These are phyloP conservation scores for Entonaema liquescens DNA, from an alignment of 495 filamentous ascomycete species.

Conservation along the genomic window DNA sequence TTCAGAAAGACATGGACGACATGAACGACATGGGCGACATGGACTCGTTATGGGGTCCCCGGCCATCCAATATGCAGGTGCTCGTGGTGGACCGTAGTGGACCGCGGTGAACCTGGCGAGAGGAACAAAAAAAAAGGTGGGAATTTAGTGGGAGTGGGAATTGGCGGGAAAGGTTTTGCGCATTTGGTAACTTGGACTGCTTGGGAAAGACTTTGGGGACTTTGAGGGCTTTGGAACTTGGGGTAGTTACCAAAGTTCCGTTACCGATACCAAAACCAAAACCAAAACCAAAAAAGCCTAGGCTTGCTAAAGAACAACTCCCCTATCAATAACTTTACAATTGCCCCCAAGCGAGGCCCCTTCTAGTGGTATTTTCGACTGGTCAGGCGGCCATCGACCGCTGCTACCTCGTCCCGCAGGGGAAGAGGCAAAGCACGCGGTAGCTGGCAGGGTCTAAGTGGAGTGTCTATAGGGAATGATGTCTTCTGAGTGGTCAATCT, in stretches of 20 bases:
- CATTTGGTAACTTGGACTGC: neutral
- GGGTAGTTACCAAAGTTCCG: neutral
- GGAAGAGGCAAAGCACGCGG: slow-evolving; percentile 34
- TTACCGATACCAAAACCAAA: neutral
- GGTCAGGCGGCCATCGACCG: slow-evolving; percentile 33
- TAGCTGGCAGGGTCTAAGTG: slow-evolving; percentile 31
- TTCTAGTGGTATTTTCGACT: slow-evolving; percentile 31
- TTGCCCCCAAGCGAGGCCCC: slow-evolving; percentile 11
- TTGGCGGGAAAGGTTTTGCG: slow-evolving; percentile 11
- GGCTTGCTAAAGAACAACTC: slow-evolving; percentile 36
- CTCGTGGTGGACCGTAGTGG: slow-evolving; percentile 21
- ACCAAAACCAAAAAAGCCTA: slow-evolving; percentile 8
- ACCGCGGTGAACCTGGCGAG: slow-evolving; percentile 23
- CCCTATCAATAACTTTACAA: slow-evolving; percentile 27
- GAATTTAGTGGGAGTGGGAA: slow-evolving; percentile 12
- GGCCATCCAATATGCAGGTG: slow-evolving; percentile 35
- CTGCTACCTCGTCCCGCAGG: slow-evolving; percentile 23
- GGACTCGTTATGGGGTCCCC: slow-evolving; percentile 36
- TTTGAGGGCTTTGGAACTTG: neutral
- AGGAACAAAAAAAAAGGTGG: slow-evolving; percentile 8
- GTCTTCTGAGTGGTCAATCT: slow-evolving; percentile 31
- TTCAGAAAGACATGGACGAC: neutral
- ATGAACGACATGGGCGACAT: neutral
- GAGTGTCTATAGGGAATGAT: slow-evolving; percentile 15
- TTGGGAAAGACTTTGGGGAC: neutral